Percentiles rank a stretch among this genome's conserved stretches.
Evolutionary conservation across 495 filamentous ascomycete genomes (phyloP).

Genomic region (Xylaria nigripes): DNA sequence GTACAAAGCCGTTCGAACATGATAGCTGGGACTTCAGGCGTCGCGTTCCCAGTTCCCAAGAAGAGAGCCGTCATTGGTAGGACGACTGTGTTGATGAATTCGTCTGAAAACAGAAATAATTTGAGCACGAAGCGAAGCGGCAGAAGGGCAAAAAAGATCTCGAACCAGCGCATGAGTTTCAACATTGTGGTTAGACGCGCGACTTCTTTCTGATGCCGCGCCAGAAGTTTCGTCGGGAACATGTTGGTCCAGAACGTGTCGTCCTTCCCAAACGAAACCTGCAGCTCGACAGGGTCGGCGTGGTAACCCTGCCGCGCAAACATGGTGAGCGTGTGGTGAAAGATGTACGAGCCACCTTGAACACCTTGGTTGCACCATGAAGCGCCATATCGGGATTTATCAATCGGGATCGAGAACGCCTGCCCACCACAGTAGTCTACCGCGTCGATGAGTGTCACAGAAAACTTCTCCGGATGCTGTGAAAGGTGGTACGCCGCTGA

Average conservation of each 20-base stretch:
- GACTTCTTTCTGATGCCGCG: slow-evolving; percentile 55
- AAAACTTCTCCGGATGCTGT: slow-evolving; percentile 64
- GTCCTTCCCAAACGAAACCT: slow-evolving; percentile 75
- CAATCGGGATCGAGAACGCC: slow-evolving; percentile 67
- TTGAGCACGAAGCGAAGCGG: slow-evolving; percentile 63
- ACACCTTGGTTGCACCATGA: slow-evolving; percentile 81
- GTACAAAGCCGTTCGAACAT: slow-evolving; percentile 70
- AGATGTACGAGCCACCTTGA: slow-evolving; percentile 70
- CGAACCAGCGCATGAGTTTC: slow-evolving; percentile 58
- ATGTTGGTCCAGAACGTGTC: slow-evolving; percentile 75
- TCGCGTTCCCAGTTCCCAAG: slow-evolving; percentile 71
- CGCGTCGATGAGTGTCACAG: slow-evolving; percentile 65
- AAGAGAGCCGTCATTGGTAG: slow-evolving; percentile 70
- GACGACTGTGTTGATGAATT: slow-evolving; percentile 66
- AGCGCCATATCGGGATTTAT: slow-evolving; percentile 57
- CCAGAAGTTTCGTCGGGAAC: slow-evolving; percentile 62
- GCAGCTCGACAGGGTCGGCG: slow-evolving; percentile 63
- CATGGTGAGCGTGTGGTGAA: slow-evolving; percentile 76
- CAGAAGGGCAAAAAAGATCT: slow-evolving; percentile 63
- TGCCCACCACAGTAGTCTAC: slow-evolving; percentile 67
- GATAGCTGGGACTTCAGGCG: slow-evolving; percentile 64
- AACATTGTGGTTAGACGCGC: slow-evolving; percentile 49
- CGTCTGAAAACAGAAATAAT: slow-evolving; percentile 62
- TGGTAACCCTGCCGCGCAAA: slow-evolving; percentile 60
- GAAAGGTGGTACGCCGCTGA: slow-evolving; percentile 68